Percentiles rank a stretch among this genome's conserved stretches.
Evolutionary conservation across 2,329 filamentous ascomycete genomes (phyloP).

Genomic region (Zopfia rhizophila): DNA sequence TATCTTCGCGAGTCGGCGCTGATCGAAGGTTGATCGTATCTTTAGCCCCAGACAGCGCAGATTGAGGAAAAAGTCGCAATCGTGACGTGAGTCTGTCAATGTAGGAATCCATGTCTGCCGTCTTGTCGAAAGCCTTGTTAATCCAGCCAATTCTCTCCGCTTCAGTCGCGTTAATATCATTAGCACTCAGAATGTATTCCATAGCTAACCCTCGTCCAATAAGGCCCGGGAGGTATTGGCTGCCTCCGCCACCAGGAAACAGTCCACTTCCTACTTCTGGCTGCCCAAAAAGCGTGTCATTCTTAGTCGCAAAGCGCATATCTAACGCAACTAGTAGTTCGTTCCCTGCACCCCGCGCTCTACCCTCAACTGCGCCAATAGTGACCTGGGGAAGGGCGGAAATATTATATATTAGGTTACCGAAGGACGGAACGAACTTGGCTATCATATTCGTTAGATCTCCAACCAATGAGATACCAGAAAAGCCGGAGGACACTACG

Average conservation of each 20-base stretch:
- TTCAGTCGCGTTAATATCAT: constrained; percentile 9
- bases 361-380: constrained; percentile 12
- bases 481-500: not conserved
- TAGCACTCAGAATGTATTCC: constrained; percentile 12
- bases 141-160: constrained; percentile 16
- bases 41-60: constrained; percentile 6
- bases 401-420: constrained; percentile 11
- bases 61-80: constrained; percentile 6
- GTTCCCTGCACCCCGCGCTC: constrained; percentile 13
- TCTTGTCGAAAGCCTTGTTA: constrained; percentile 16
- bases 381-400: constrained; percentile 11
- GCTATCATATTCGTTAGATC: no score
- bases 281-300: constrained; percentile 10
- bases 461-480: no score
- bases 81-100: constrained; percentile 6
- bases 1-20: no score
- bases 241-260: constrained; percentile 12
- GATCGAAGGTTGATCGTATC: constrained; percentile 15
- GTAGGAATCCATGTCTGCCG: constrained; percentile 9
- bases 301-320: constrained; percentile 15
- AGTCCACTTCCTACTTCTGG: constrained; percentile 12
- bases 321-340: constrained; percentile 12
- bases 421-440: no score
- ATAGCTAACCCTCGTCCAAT: constrained; percentile 13
- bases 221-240: constrained; percentile 7